phyloP scores from a whole-genome alignment of 179 eudicot species.

The Silene coronaria region DNA sequence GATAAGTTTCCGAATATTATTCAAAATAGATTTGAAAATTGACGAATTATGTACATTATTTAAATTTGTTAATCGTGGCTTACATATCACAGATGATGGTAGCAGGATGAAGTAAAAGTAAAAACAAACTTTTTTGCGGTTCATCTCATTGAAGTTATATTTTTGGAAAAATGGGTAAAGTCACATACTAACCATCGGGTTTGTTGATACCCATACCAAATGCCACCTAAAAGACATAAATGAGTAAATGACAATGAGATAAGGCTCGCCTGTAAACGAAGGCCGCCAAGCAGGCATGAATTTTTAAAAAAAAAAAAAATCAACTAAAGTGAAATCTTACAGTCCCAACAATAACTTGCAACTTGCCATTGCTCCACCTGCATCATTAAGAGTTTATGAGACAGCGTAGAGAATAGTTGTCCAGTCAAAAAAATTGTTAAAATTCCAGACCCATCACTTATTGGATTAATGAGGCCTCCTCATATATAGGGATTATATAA shows the following conservation, averaged over 20 bases:
- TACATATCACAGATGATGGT: neutral
- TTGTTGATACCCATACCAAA: constrained; percentile 99
- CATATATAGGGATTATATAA: too few relatives aligned
- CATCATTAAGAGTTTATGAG: constrained; percentile 22
- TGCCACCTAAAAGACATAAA: constrained; percentile 60
- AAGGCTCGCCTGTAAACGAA: constrained; percentile 1
- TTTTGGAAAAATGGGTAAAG: neutral
- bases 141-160: neutral
- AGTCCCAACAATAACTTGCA: constrained; percentile 97
- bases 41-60: neutral
- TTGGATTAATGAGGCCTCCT: neutral
- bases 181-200: constrained; percentile 78
- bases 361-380: constrained; percentile 90
- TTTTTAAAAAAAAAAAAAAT: neutral
- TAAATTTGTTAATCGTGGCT: neutral
- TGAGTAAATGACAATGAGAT: constrained; percentile 10
- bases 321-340: constrained; percentile 39
- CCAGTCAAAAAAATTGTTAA: neutral
- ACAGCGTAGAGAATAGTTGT: constrained; percentile 11
- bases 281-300: constrained; percentile 5
- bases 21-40: too few relatives aligned
- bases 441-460: constrained; percentile 3
- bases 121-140: neutral
- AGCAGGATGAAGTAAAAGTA: constrained; percentile 1
- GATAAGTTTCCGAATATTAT: neutral